A percentile compares a stretch with the other conserved stretches of the same genome.
These are phyloP conservation scores for Phyllosticta capitalensis DNA, from an alignment of 2,329 filamentous ascomycete genomes.

Conservation along the genomic window DNA sequence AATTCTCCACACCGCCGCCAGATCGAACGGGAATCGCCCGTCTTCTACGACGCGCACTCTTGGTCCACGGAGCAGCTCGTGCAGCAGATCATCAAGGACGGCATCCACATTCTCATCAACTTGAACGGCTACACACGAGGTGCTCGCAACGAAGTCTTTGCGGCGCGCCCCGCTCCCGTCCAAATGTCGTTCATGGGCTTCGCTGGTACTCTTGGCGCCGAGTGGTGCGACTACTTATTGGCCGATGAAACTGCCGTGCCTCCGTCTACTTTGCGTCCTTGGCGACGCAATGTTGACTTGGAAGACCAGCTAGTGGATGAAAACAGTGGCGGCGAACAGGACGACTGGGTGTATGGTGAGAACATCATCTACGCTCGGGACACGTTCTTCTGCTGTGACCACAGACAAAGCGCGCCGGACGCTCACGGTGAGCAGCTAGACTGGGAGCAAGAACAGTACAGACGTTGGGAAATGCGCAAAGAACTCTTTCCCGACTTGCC, in stretches of 20 bases:
- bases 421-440: constrained; percentile 54
- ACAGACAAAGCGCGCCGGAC: constrained; percentile 79
- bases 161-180: constrained; percentile 83
- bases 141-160: constrained; percentile 95
- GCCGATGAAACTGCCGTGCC: constrained; percentile 85
- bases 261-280: constrained; percentile 67
- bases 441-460: constrained; percentile 75
- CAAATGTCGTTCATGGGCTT: constrained; percentile 99
- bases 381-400: constrained; percentile 97
- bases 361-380: constrained; percentile 92
- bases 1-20: constrained; percentile 80
- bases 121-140: constrained; percentile 97
- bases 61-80: constrained; percentile 83
- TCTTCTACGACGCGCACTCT: constrained; percentile 77
- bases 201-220: constrained; percentile 85
- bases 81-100: constrained; percentile 74
- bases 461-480: constrained; percentile 87
- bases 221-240: constrained; percentile 97
- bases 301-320: constrained; percentile 55
- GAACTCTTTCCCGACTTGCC: constrained; percentile 75
- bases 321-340: constrained; percentile 58
- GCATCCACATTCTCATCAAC: constrained; percentile 91
- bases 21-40: constrained; percentile 84
- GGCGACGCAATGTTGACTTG: constrained; percentile 63
- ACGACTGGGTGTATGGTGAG: constrained; percentile 90